A percentile compares a stretch with the other conserved stretches of the same genome.
These are phyloP conservation scores for Obelidium mucronatum DNA, from an alignment of 192 early-diverging fungal species.

Conservation along the genomic window DNA sequence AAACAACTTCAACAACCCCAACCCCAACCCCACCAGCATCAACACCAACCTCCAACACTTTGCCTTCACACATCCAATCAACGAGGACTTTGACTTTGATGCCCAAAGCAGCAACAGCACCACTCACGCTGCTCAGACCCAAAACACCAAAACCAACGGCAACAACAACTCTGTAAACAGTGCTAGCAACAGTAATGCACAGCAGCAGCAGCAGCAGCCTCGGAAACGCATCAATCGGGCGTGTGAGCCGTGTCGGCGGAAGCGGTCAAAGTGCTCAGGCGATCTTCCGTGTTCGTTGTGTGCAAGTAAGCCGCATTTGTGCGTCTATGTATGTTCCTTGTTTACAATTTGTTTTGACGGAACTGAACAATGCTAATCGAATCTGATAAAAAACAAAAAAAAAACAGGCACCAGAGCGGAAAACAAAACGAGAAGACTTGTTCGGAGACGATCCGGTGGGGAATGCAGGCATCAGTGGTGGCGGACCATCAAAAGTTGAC, in stretches of 20 bases:
- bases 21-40: too few relatives aligned
- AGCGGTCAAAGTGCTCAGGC: constrained; percentile 33
- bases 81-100: too few relatives aligned
- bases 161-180: neutral
- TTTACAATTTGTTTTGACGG: neutral
- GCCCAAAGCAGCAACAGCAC: neutral
- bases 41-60: too few relatives aligned
- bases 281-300: constrained; percentile 29
- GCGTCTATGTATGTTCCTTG: constrained; percentile 31
- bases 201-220: too few relatives aligned
- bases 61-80: too few relatives aligned
- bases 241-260: constrained; percentile 37
- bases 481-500: neutral
- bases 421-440: neutral
- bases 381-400: neutral
- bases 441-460: neutral
- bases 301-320: constrained; percentile 5
- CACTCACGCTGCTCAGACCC: too few relatives aligned
- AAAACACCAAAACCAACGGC: too few relatives aligned
- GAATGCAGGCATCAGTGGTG: neutral
- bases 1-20: too few relatives aligned
- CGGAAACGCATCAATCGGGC: constrained; percentile 21
- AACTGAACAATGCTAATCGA: neutral
- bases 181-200: neutral
- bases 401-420: neutral